phyloP scores from a whole-genome alignment of 352 stramenopile genomes.

The Phytopythium litorale region DNA sequence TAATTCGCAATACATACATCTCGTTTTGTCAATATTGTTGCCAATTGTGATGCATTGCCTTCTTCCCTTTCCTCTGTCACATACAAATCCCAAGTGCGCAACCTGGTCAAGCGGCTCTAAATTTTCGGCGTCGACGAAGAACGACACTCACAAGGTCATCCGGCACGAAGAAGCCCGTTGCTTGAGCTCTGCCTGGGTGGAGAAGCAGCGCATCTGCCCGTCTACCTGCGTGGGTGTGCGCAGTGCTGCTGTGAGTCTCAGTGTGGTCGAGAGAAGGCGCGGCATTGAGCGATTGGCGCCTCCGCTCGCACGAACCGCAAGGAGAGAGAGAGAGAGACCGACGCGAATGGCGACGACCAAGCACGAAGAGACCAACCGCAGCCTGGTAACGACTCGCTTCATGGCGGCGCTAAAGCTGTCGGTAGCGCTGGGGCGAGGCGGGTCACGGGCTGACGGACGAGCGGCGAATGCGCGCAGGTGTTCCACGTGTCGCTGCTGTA shows the following conservation, averaged over 20 bases:
- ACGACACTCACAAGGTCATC: neutral
- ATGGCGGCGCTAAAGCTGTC: too few species aligned
- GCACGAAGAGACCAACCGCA: constrained; percentile 2
- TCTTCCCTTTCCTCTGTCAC: too few species aligned
- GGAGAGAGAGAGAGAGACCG: neutral
- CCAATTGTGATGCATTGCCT: too few species aligned
- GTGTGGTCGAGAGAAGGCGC: neutral
- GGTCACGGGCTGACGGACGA: neutral
- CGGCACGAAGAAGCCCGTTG: neutral
- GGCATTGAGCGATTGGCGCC: neutral
- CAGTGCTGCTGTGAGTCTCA: neutral
- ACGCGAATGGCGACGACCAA: neutral
- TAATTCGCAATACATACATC: too few species aligned
- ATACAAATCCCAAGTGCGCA: neutral
- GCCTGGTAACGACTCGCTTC: neutral
- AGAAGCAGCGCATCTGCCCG: neutral
- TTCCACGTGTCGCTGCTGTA: constrained; percentile 82
- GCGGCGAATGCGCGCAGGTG: constrained; percentile 23
- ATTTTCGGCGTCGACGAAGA: too few species aligned
- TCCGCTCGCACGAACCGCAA: neutral
- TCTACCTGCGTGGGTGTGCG: neutral
- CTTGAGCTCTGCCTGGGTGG: neutral
- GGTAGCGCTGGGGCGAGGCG: too few species aligned
- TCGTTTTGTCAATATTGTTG: too few species aligned
- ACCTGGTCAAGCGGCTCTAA: too few species aligned